These are phyloP conservation scores for Fagopyrum homotropicum DNA, from an alignment of 148 eudicot genomes.

Conservation along the genomic window DNA sequence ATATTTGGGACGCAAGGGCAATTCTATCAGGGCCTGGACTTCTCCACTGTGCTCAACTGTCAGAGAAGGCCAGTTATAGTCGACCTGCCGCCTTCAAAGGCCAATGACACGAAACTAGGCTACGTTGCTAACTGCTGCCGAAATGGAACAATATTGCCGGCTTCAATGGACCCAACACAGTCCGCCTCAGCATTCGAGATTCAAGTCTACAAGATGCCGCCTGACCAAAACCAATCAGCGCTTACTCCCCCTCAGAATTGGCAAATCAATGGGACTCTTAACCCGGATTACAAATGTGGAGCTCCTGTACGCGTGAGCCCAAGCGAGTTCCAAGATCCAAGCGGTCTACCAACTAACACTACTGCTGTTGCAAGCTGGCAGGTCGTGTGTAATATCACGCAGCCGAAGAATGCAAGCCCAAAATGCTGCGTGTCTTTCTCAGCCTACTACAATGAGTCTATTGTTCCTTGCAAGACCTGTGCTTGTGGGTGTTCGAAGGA, in stretches of 20 bases:
- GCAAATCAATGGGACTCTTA: slow-evolving; percentile 47
- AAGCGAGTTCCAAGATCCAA: slow-evolving; percentile 44
- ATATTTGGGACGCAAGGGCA: slow-evolving; percentile 42
- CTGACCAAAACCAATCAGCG: slow-evolving; percentile 43
- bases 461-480: slow-evolving; percentile 58
- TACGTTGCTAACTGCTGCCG: slow-evolving; percentile 54
- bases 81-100: slow-evolving; percentile 51
- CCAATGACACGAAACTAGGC: slow-evolving; percentile 47
- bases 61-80: slow-evolving; percentile 48
- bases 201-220: slow-evolving; percentile 67
- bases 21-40: slow-evolving; percentile 38
- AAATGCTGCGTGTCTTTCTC: slow-evolving; percentile 69
- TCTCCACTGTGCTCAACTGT: slow-evolving; percentile 54
- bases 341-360: slow-evolving; percentile 23
- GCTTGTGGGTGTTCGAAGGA: slow-evolving; percentile 52
- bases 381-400: slow-evolving; percentile 46
- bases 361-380: slow-evolving; percentile 60
- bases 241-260: slow-evolving; percentile 60
- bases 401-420: slow-evolving; percentile 22
- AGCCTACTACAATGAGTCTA: slow-evolving; percentile 46
- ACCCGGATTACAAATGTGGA: slow-evolving; percentile 60
- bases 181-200: slow-evolving; percentile 49
- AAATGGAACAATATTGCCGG: slow-evolving; percentile 65
- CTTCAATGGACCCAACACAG: slow-evolving; percentile 50
- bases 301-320: slow-evolving; percentile 65